A percentile compares a stretch with the other conserved stretches of the same genome.
These are phyloP conservation scores for Candida maris DNA, from an alignment of 805 yeast genomes.

Conservation along the genomic window DNA sequence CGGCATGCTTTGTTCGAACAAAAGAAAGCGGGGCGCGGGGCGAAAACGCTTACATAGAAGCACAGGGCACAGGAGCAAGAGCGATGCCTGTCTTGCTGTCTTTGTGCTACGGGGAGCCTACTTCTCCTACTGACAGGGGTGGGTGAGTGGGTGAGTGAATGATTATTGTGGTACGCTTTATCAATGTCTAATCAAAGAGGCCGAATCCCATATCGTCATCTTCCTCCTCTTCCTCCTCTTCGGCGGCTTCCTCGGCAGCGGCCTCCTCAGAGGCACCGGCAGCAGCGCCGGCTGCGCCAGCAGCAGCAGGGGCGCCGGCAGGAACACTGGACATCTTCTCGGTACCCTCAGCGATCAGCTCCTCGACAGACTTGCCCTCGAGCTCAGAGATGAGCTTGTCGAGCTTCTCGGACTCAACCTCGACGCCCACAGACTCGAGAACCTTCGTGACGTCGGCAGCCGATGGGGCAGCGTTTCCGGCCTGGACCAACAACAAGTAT, in stretches of 20 bases:
- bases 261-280: conserved; percentile 53
- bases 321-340: conserved; percentile 79
- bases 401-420: conserved; percentile 75
- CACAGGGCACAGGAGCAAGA: too few species aligned
- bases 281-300: conserved; percentile 53
- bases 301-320: conserved; percentile 75
- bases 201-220: conserved; percentile 74
- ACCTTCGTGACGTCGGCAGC: conserved; percentile 71
- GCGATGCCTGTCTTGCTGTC: too few species aligned
- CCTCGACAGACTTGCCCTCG: conserved; percentile 72
- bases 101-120: too few species aligned
- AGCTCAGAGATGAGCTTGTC: conserved; percentile 67
- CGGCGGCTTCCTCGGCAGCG: conserved; percentile 54
- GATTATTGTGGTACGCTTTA: conserved; percentile 1
- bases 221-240: conserved; percentile 47
- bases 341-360: conserved; percentile 76
- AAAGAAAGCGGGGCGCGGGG: too few species aligned
- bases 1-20: too few species aligned
- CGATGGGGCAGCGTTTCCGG: conserved; percentile 81
- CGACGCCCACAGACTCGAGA: conserved; percentile 73
- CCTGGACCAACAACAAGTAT: conserved; percentile 83
- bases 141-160: too few species aligned
- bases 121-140: too few species aligned
- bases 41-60: too few species aligned
- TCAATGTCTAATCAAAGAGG: conserved; percentile 82